Evolutionary conservation across 148 eudicot genomes (phyloP).

Genomic region (Dysphania ambrosioides): DNA sequence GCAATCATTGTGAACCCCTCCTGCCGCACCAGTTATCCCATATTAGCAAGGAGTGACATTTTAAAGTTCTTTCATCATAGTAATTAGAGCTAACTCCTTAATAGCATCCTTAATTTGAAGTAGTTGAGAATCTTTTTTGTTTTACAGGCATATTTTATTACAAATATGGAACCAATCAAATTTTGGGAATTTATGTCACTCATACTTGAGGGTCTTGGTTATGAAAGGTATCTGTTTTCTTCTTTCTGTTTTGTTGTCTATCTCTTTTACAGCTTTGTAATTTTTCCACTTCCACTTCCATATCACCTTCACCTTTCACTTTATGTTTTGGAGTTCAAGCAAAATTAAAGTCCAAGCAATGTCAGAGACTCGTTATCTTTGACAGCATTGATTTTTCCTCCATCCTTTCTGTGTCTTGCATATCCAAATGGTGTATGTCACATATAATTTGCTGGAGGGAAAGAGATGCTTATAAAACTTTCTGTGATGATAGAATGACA

Average conservation of each 20-base stretch:
- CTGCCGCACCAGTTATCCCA: too few relatives aligned
- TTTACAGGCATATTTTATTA: conserved; percentile 87
- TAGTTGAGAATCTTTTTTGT: not conserved
- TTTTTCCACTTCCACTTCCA: not conserved
- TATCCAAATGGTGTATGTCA: not conserved
- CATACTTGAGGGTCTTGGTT: conserved; percentile 93
- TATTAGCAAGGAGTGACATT: too few relatives aligned
- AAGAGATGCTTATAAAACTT: not conserved
- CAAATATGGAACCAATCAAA: conserved; percentile 87
- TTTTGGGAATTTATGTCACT: conserved; percentile 95
- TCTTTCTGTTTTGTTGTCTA: not conserved
- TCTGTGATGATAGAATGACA: too few relatives aligned
- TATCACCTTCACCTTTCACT: too few relatives aligned
- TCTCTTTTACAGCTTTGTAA: not conserved
- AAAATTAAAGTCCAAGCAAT: not conserved
- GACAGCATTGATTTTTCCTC: not conserved
- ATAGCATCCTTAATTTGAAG: not conserved
- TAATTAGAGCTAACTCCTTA: not conserved
- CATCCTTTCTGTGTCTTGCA: not conserved
- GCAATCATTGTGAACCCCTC: not conserved
- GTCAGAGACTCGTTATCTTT: not conserved
- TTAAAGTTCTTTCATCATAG: too few relatives aligned
- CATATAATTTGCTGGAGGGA: not conserved
- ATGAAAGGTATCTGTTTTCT: conserved; percentile 68
- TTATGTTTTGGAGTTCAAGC: not conserved